Evolutionary conservation across 768 basidiomycete genomes (phyloP), one percentile per base, ranked within the genome.

Genomic region (Mycena latifolia): DNA sequence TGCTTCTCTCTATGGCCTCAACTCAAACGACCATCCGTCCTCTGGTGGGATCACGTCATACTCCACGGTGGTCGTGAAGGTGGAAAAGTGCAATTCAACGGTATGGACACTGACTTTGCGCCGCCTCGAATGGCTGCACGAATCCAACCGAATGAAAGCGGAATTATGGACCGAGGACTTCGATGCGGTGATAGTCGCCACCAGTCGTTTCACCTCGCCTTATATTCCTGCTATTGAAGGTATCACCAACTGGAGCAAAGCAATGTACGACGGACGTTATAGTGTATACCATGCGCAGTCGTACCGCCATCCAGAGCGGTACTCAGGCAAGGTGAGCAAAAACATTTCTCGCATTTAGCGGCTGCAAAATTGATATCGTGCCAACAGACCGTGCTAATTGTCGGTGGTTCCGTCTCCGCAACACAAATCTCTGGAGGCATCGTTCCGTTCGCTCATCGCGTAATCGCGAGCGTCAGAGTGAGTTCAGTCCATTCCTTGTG

Each of bases 11-110:
- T 73, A 76, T 55, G 71, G 72, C 25, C 69, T 81, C 48, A 77
- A 78, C 51, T 66, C 69, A 43, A 69, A 79, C 37, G 80, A 80
- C 39, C 65, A 72, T 6, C 53, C 56, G 7, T 45, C 33, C 14
- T 35, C 72, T 1, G 37, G 14, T 14, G 14, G 20, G 3, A 70
- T 70, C 17, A 66, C 69, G 4, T 59, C 77, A 5, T 81, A 79
- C 71, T 75, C 78, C 28, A 82, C 82, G 3, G 77, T 81, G 10
- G 81, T 82, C 5, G 81, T 81, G 62, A 66, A 53, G 24, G 61
- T 78, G 37, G 72, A 75, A 35, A 82, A 82, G 52, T 31, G 67
- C 28, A 50, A 71, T 24, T 64, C 63, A 46, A 18, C 54, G 65
- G 64, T 56, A 7, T 74, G 72, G 74, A 61, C 52, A 20, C 67